Evolutionary conservation across 2,329 filamentous ascomycete genomes (phyloP).

Genomic region (Colletotrichum lupini): DNA sequence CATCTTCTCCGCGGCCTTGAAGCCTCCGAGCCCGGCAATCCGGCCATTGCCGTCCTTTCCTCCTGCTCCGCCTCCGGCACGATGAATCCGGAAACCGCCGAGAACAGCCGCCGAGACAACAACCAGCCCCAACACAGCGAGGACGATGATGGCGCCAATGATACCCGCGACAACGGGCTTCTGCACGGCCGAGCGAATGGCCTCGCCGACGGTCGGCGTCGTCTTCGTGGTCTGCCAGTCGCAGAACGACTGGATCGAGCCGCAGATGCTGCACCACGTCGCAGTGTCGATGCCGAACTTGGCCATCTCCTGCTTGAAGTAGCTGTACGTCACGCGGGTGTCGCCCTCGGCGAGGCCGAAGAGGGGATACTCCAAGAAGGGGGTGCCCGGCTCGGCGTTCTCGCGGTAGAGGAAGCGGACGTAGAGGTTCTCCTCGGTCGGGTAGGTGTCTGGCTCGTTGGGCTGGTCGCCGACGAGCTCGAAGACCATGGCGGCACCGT

Average conservation of each 20-base stretch:
- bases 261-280: slow-evolving; percentile 59
- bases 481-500: slow-evolving; percentile 80
- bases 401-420: slow-evolving; percentile 69
- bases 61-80: slow-evolving; percentile 12
- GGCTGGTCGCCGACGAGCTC: slow-evolving; percentile 63
- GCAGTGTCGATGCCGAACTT: slow-evolving; percentile 46
- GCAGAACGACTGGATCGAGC: slow-evolving; percentile 52
- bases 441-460: slow-evolving; percentile 40
- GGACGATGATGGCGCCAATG: slow-evolving; percentile 56
- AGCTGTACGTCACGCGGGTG: slow-evolving; percentile 48
- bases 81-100: slow-evolving; percentile 47
- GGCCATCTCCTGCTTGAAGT: slow-evolving; percentile 52
- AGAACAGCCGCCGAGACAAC: slow-evolving; percentile 46
- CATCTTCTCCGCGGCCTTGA: slow-evolving; percentile 58
- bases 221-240: not conserved
- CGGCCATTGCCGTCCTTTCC: slow-evolving; percentile 15
- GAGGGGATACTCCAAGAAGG: slow-evolving; percentile 51
- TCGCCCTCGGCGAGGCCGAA: slow-evolving; percentile 51
- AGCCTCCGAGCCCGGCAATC: slow-evolving; percentile 47
- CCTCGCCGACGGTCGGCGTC: not conserved
- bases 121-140: slow-evolving; percentile 49
- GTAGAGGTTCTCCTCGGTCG: slow-evolving; percentile 52
- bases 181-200: slow-evolving; percentile 6
- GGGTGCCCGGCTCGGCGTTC: slow-evolving; percentile 50
- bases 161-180: slow-evolving; percentile 55